These are phyloP conservation scores for Cladosporium sp. DNA, from an alignment of 2,329 filamentous ascomycete genomes.

Conservation along the genomic window DNA sequence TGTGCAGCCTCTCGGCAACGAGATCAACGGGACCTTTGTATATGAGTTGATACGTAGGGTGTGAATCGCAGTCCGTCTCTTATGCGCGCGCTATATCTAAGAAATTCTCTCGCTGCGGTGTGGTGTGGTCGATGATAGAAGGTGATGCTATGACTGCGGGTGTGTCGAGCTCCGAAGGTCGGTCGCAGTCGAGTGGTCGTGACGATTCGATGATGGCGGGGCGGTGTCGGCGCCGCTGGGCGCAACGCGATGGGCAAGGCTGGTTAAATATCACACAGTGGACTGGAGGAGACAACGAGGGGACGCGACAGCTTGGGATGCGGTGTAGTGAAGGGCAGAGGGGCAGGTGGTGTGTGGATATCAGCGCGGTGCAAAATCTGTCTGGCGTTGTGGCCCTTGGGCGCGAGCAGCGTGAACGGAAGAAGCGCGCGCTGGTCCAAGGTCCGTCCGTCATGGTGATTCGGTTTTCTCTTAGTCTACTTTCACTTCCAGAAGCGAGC, in stretches of 20 bases:
- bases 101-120: background rate
- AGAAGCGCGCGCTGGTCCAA: background rate
- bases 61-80: slow-evolving; percentile 3
- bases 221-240: background rate
- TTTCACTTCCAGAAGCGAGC: background rate
- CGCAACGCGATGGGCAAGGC: background rate
- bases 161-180: background rate
- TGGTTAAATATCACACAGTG: background rate
- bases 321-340: background rate
- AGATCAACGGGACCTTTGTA: slow-evolving; percentile 9
- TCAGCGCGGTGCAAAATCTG: slow-evolving; percentile 6
- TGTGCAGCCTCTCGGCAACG: slow-evolving; percentile 2
- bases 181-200: background rate
- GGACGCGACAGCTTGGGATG: background rate
- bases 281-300: background rate
- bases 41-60: slow-evolving; percentile 11
- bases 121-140: background rate
- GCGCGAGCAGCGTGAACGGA: background rate
- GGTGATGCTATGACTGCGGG: background rate
- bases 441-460: background rate
- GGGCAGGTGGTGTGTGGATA: background rate
- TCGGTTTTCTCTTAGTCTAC: too few relatives aligned
- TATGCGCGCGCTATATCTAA: slow-evolving; percentile 6
- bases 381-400: background rate
- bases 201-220: background rate